These are phyloP conservation scores for Termitomyces heimii DNA, from an alignment of 768 basidiomycete genomes.

Conservation along the genomic window DNA sequence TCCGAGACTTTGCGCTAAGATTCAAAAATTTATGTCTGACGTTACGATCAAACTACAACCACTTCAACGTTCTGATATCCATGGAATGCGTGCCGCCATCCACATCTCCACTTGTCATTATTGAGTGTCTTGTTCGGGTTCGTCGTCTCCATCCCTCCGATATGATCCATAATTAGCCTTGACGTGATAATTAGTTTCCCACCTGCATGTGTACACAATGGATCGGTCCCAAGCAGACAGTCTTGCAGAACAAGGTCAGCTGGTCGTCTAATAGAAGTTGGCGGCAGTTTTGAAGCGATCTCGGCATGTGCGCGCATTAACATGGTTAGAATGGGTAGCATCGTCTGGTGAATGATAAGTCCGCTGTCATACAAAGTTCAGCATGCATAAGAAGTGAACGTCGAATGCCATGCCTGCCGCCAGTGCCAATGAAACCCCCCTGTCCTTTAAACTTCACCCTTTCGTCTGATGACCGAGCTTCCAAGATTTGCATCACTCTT, in stretches of 20 bases:
- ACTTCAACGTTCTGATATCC: slow-evolving; percentile 29
- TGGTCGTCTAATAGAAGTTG: slow-evolving; percentile 23
- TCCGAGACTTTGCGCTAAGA: background rate
- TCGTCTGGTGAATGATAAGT: slow-evolving; percentile 31
- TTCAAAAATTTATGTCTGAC: background rate
- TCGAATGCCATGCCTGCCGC: slow-evolving; percentile 27
- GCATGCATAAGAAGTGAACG: background rate
- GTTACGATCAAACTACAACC: slow-evolving; percentile 16
- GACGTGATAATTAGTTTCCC: slow-evolving; percentile 33
- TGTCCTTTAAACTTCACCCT: slow-evolving; percentile 16
- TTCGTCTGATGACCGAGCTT: slow-evolving; percentile 11
- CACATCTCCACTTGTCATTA: slow-evolving; percentile 33
- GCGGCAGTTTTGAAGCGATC: slow-evolving; percentile 19
- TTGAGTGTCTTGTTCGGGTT: slow-evolving; percentile 22
- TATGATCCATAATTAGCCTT: slow-evolving; percentile 35
- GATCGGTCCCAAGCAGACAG: slow-evolving; percentile 32
- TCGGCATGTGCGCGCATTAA: slow-evolving; percentile 26
- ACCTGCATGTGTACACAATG: slow-evolving; percentile 26
- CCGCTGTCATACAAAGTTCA: slow-evolving; percentile 22
- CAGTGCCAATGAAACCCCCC: slow-evolving; percentile 35
- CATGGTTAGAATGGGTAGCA: slow-evolving; percentile 26
- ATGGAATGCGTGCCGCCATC: slow-evolving; percentile 42
- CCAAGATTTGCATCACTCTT: slow-evolving; percentile 25
- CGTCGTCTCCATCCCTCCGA: slow-evolving; percentile 32
- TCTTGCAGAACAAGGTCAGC: slow-evolving; percentile 36